Evolutionary conservation across 768 basidiomycete genomes (phyloP).

Genomic region (Naganishia vishniacii): DNA sequence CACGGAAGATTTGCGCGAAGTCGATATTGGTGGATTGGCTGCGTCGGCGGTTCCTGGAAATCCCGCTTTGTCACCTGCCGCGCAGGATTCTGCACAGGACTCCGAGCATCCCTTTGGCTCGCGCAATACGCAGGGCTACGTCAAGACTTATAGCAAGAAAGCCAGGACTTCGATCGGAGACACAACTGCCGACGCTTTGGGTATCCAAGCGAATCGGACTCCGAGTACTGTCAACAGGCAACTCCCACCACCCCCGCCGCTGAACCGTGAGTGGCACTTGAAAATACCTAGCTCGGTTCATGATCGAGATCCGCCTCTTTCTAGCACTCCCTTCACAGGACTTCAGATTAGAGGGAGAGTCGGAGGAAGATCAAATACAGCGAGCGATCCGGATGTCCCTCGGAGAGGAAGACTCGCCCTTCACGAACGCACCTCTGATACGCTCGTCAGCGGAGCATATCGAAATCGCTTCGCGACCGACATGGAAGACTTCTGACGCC

Average conservation of each 20-base stretch:
- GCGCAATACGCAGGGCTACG: not conserved
- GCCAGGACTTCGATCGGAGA: not conserved
- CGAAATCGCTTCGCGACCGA: too few relatives aligned
- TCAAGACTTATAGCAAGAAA: slow-evolving; percentile 17
- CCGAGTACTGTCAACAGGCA: not conserved
- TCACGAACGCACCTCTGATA: not conserved
- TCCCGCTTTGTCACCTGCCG: not conserved
- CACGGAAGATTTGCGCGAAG: not conserved
- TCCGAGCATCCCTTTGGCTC: not conserved
- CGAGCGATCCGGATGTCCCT: slow-evolving; percentile 15
- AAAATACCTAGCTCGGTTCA: too few relatives aligned
- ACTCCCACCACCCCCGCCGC: slow-evolving; percentile 3
- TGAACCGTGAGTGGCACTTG: not conserved
- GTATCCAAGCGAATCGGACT: not conserved
- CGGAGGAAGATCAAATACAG: slow-evolving; percentile 13
- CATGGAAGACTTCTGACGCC: not conserved
- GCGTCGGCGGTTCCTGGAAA: not conserved
- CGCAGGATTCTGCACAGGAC: not conserved
- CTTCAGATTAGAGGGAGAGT: not conserved
- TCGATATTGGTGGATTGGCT: not conserved
- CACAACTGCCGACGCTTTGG: not conserved
- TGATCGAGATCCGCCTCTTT: too few relatives aligned
- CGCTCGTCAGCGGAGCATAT: not conserved
- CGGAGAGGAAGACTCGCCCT: not conserved
- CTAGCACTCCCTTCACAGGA: not conserved